These are phyloP conservation scores for Meyerozyma guilliermondii DNA, from an alignment of 1,139 yeast genomes.

Conservation along the genomic window DNA sequence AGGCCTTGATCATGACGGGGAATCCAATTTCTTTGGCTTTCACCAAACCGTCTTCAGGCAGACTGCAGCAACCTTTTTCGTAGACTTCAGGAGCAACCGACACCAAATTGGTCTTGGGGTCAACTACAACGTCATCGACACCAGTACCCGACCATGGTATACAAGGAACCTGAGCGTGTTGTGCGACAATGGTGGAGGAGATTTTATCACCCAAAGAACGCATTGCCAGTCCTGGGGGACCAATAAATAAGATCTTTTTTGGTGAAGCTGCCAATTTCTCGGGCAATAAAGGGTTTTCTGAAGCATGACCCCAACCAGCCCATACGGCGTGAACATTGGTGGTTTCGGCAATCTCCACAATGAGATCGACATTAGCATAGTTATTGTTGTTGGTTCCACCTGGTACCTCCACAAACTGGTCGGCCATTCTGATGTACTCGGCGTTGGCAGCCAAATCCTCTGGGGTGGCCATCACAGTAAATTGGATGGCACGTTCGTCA, in stretches of 20 bases:
- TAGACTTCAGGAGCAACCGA: constrained; percentile 83
- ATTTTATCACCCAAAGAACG: constrained; percentile 98
- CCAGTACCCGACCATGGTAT: constrained; percentile 99
- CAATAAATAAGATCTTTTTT: constrained; percentile 84
- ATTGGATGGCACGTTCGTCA: constrained; percentile 86
- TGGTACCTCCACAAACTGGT: constrained; percentile 95
- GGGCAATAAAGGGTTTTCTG: constrained; percentile 93
- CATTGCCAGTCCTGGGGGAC: constrained; percentile 99
- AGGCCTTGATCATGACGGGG: constrained; percentile 95
- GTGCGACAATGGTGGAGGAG: constrained; percentile 96
- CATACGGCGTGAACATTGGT: constrained; percentile 96
- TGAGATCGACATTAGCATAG: constrained; percentile 94
- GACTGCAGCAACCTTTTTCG: constrained; percentile 78
- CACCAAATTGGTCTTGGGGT: constrained; percentile 67
- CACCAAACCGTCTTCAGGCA: constrained; percentile 82
- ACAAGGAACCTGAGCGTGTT: constrained; percentile 96
- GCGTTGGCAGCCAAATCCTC: constrained; percentile 97
- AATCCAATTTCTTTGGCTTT: constrained; percentile 86
- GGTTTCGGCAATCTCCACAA: constrained; percentile 96
- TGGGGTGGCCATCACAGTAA: constrained; percentile 98
- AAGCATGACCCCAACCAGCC: constrained; percentile 99
- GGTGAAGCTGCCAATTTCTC: constrained; percentile 90
- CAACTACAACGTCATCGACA: constrained; percentile 73
- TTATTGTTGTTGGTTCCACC: constrained; percentile 98
- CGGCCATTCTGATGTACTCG: constrained; percentile 98